Conservation (phyloP, 169 alveolate genomes). For the Cryptosporidium sp. region DNA sequence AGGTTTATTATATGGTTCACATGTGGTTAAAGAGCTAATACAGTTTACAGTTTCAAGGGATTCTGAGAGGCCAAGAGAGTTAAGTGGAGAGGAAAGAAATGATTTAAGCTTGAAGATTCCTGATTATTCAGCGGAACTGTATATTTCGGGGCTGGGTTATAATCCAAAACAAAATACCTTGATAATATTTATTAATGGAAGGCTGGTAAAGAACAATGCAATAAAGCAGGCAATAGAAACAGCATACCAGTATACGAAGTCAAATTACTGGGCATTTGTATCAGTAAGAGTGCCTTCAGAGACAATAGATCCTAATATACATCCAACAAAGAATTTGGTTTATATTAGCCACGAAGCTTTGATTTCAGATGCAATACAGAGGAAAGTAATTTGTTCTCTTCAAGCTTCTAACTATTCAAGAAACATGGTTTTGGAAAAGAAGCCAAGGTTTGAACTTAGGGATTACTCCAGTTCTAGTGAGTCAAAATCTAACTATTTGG, state of each 20-base stretch:
- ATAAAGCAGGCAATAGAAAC: conserved; percentile 83
- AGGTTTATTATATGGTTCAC: conserved; percentile 35
- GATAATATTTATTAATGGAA: conserved; percentile 93
- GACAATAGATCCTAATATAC: conserved; percentile 97
- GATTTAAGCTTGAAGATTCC: conserved; percentile 29
- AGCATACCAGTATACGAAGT: conserved; percentile 80
- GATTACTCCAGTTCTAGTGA: not conserved
- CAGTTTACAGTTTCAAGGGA: conserved; percentile 35
- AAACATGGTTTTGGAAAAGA: conserved; percentile 36
- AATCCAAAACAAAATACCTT: conserved; percentile 86
- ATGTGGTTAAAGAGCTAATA: conserved; percentile 47
- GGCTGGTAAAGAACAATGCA: conserved; percentile 91
- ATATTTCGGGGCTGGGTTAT: conserved; percentile 84
- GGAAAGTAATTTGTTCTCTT: conserved; percentile 6
- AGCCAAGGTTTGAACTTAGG: conserved; percentile 20
- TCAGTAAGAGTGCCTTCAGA: conserved; percentile 92
- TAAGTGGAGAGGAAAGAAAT: not conserved
- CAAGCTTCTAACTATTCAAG: conserved; percentile 50
- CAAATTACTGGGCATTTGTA: conserved; percentile 90
- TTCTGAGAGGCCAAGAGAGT: not conserved
- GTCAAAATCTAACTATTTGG: not conserved
- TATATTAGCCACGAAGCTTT: conserved; percentile 40
- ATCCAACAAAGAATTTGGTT: conserved; percentile 96
- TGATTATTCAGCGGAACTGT: conserved; percentile 23
- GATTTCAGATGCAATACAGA: conserved; percentile 51